These are phyloP conservation scores for Vitis labrusca DNA, from an alignment of 164 flowering plant genomes.

Conservation along the genomic window DNA sequence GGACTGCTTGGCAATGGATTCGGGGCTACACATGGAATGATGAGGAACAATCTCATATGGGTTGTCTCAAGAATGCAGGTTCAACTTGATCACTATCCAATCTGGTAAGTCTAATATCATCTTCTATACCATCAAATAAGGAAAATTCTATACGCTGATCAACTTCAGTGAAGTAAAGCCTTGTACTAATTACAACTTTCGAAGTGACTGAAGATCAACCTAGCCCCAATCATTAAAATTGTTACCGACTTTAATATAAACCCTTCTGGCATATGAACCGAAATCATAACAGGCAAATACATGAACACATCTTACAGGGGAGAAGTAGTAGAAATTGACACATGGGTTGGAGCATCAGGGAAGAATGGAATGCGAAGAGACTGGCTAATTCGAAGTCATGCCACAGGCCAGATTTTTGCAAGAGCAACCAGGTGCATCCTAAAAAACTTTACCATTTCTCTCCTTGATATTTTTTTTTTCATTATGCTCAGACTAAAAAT, in stretches of 20 bases:
- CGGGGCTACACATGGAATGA: constrained; percentile 62
- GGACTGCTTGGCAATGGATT: constrained; percentile 58
- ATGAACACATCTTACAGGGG: constrained; percentile 41
- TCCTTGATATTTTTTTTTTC: not conserved
- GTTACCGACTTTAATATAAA: no score
- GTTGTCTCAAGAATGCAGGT: constrained; percentile 57
- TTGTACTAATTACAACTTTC: no score
- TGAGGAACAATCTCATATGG: constrained; percentile 57
- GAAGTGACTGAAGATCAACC: no score
- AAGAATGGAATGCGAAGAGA: constrained; percentile 65
- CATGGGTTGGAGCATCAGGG: constrained; percentile 65
- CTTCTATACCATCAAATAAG: no score
- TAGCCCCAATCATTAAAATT: no score
- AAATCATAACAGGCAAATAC: not conserved
- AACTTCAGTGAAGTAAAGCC: no score
- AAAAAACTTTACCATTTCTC: not conserved
- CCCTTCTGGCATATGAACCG: no score
- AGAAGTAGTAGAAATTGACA: constrained; percentile 57
- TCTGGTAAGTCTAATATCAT: constrained; percentile 32
- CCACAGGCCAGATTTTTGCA: constrained; percentile 42
- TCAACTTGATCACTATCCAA: constrained; percentile 47
- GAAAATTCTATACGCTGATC: no score
- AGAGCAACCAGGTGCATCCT: constrained; percentile 50
- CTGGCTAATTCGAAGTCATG: constrained; percentile 52
- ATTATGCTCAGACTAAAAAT: not conserved